Conservation (phyloP, 1,284 basidiomycete species). For the Amylostereum areolatum region DNA sequence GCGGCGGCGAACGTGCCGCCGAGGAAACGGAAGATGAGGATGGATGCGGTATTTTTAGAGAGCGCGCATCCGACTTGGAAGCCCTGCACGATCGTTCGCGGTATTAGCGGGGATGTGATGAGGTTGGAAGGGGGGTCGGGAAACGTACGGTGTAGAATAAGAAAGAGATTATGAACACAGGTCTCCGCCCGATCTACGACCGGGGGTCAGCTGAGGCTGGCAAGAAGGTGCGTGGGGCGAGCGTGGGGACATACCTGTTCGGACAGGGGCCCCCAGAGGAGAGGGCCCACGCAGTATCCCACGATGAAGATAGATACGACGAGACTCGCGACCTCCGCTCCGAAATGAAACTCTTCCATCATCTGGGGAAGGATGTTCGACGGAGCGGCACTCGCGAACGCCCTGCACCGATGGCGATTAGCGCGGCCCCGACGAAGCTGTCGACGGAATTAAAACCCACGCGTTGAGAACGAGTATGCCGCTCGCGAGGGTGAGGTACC, state of each 20-base stretch:
- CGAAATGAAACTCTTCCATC: background rate
- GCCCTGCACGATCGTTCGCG: too few relatives aligned
- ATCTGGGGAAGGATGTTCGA: background rate
- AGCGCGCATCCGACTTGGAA: slow-evolving; percentile 26
- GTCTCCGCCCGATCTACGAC: background rate
- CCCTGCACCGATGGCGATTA: slow-evolving; percentile 8
- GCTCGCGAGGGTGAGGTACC: slow-evolving; percentile 58
- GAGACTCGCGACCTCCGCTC: background rate
- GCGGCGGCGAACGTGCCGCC: slow-evolving; percentile 25
- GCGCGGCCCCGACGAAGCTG: background rate
- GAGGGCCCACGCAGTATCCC: slow-evolving; percentile 35
- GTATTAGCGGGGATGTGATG: too few relatives aligned
- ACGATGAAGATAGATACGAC: background rate
- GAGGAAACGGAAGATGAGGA: slow-evolving; percentile 26
- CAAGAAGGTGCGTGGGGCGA: too few relatives aligned
- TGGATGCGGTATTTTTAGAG: slow-evolving; percentile 22
- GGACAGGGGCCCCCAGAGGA: slow-evolving; percentile 40
- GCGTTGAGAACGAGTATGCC: slow-evolving; percentile 67
- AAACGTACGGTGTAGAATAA: background rate
- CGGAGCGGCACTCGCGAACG: background rate
- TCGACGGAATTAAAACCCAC: slow-evolving; percentile 22
- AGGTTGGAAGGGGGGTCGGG: background rate
- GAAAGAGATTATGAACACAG: background rate
- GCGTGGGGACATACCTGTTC: too few relatives aligned
- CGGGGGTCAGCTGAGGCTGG: too few relatives aligned